These are phyloP conservation scores for Tubosaeta sp. DNA, from an alignment of 768 basidiomycete species.

Conservation along the genomic window DNA sequence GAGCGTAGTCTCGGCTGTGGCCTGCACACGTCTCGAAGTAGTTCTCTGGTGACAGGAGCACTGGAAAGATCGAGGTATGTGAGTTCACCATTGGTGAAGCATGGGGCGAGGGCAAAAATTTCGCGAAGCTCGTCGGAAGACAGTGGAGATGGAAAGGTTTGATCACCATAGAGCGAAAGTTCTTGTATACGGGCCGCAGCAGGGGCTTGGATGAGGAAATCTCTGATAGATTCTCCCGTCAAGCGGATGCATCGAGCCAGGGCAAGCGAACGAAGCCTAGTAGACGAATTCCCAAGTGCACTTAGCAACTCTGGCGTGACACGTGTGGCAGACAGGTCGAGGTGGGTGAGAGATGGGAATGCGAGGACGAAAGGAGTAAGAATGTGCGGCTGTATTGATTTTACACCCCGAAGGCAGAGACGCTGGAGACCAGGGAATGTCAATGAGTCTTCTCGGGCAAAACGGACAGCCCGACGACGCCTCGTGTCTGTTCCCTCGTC, in stretches of 20 bases:
- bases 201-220: conserved; percentile 66
- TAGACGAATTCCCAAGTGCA: conserved; percentile 59
- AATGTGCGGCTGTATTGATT: conserved; percentile 65
- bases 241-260: conserved; percentile 84
- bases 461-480: conserved; percentile 32
- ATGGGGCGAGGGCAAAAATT: conserved; percentile 72
- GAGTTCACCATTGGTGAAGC: conserved; percentile 69
- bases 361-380: conserved; percentile 73
- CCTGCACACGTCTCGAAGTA: conserved; percentile 47
- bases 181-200: conserved; percentile 63
- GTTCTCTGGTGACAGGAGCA: conserved; percentile 58
- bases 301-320: conserved; percentile 70
- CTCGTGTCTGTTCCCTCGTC: conserved; percentile 33
- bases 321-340: conserved; percentile 90
- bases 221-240: conserved; percentile 70
- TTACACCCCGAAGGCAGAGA: conserved; percentile 77
- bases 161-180: conserved; percentile 86
- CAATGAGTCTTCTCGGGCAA: conserved; percentile 45
- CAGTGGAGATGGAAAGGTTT: conserved; percentile 74
- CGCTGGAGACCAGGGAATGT: conserved; percentile 69
- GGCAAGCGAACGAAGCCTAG: conserved; percentile 74
- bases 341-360: conserved; percentile 82
- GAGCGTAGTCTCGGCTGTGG: conserved; percentile 76
- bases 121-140: conserved; percentile 58
- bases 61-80: conserved; percentile 90